Evolutionary conservation across 108 stramenopile genomes (phyloP), one percentile per base, ranked within the genome.

Genomic region (Tribonema minus): DNA sequence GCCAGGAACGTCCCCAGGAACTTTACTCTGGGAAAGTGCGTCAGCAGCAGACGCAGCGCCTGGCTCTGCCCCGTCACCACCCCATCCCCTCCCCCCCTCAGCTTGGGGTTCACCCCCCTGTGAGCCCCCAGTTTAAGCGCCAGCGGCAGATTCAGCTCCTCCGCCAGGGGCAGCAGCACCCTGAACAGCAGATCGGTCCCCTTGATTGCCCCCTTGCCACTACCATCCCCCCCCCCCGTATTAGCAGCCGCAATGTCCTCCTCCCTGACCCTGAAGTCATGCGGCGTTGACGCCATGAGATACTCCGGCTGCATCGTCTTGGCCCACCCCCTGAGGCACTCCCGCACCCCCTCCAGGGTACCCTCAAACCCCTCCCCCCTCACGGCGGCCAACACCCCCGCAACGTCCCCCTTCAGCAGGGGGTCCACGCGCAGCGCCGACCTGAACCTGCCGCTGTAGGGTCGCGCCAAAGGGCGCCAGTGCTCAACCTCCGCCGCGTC

Each of bases 271-370:
- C 4, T 3, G 27, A 95, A 93, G 69, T 92, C 86, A 67, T 92
- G 90, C 7, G 94, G 94, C 27, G 94, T 93, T 0, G 91, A 91
- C 3, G 94, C 92, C 92, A 93, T 95, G 83, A 95, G 83, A 71
- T 95, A 95, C 69, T 92, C 92, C 0, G 94, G 92, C 37, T 90
- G 72, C 89, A 92, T 93, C 2, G 87, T 91, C 41, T 90, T 80
- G 3, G 71, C 75, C 68, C 76, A 73, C 69, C 92, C 92, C 7
- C 92, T 61, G 64, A 76, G 28, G 40, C 64, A 95, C 67, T 32
- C 70, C 20, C 82, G 83, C 59, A 92, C 91, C 3, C 94, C 92
- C 12, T 90, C 86, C 37, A 85, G 31, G 63, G 60, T 28, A 66
- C 41, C 41, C 20, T 64, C 41, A 26, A 37, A 61, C 63, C 63